Evolutionary conservation across 768 basidiomycete genomes (phyloP).

Genomic region (Mycena metata): DNA sequence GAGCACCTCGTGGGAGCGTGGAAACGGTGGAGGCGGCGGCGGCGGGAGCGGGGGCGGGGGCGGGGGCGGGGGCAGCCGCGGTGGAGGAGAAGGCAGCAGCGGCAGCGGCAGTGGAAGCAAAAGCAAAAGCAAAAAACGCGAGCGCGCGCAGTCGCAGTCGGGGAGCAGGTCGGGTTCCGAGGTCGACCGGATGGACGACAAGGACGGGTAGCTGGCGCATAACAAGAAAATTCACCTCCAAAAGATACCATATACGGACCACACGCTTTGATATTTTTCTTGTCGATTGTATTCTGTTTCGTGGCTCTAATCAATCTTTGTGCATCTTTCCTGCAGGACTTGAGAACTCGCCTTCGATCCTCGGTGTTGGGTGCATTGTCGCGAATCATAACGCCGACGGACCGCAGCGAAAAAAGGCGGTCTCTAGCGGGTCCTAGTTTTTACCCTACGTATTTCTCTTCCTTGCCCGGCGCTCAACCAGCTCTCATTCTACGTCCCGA

Average conservation of each 20-base stretch:
- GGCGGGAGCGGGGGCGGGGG: not conserved
- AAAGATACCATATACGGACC: slow-evolving; percentile 8
- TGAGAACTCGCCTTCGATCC: too few species aligned
- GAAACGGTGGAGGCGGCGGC: not conserved
- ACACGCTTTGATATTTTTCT: not conserved
- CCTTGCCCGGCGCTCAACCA: not conserved
- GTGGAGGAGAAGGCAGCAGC: not conserved
- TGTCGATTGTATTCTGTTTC: not conserved
- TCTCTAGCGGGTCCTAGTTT: too few species aligned
- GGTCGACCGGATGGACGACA: slow-evolving; percentile 10
- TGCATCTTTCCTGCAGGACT: too few species aligned
- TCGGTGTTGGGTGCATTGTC: too few species aligned
- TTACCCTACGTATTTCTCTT: not conserved
- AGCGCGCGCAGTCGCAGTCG: slow-evolving; percentile 19
- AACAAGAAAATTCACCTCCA: not conserved
- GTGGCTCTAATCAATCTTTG: too few species aligned
- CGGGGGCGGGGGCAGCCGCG: not conserved
- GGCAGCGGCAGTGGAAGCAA: too few species aligned
- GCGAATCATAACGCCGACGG: too few species aligned
- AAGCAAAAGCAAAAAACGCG: slow-evolving; percentile 13
- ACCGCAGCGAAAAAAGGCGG: too few species aligned
- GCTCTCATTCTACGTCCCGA: not conserved
- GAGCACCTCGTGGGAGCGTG: slow-evolving; percentile 34
- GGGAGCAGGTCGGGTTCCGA: slow-evolving; percentile 25
- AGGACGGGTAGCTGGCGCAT: slow-evolving; percentile 16